Evolutionary conservation across 2,329 filamentous ascomycete genomes (phyloP).

Genomic region (Paracoccidioides lutzii): DNA sequence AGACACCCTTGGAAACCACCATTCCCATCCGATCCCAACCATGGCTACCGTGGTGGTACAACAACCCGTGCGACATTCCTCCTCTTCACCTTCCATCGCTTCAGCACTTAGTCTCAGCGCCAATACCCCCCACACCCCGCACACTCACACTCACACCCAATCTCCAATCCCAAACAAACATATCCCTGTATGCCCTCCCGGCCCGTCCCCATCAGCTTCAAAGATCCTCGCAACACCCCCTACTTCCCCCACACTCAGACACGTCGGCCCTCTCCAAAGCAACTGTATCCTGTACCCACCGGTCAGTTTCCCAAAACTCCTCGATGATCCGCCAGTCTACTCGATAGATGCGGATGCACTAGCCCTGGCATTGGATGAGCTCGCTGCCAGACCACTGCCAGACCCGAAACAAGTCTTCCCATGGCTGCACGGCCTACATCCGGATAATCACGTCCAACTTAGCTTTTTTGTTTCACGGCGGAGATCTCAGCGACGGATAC

Average conservation of each 20-base stretch:
- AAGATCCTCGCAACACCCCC: constrained; percentile 46
- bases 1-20: neutral
- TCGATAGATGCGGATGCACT: constrained; percentile 57
- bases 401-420: constrained; percentile 81
- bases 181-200: constrained; percentile 75
- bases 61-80: constrained; percentile 34
- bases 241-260: constrained; percentile 50
- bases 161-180: constrained; percentile 75
- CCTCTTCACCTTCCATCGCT: constrained; percentile 37
- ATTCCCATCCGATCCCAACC: neutral
- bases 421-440: constrained; percentile 88
- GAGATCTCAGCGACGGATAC: constrained; percentile 55
- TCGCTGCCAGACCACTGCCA: constrained; percentile 67
- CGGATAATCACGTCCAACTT: constrained; percentile 75
- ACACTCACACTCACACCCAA: constrained; percentile 24
- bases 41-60: constrained; percentile 38
- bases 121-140: constrained; percentile 26
- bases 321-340: constrained; percentile 51
- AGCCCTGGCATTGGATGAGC: constrained; percentile 59
- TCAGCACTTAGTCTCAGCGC: constrained; percentile 47
- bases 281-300: constrained; percentile 66
- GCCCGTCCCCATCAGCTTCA: constrained; percentile 41
- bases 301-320: constrained; percentile 46
- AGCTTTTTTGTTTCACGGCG: constrained; percentile 76
- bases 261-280: constrained; percentile 42